phyloP scores from a whole-genome alignment of 1,284 basidiomycete genomes.

The Meripilus lineatus region DNA sequence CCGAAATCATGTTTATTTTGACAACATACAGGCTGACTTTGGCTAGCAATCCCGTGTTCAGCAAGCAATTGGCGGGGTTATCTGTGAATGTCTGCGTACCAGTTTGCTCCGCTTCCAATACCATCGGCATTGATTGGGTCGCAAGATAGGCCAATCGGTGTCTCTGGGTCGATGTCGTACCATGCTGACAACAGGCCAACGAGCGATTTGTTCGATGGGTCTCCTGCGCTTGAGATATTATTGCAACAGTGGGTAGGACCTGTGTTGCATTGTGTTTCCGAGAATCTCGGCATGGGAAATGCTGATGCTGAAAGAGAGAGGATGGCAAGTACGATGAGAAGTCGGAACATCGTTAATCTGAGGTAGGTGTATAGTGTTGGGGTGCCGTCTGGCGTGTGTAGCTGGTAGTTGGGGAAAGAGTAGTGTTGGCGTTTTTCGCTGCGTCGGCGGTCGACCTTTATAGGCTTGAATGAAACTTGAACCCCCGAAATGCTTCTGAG shows the following conservation, averaged over 20 bases:
- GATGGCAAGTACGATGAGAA: not conserved
- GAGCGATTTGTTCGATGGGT: too few species aligned
- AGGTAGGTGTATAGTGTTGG: slow-evolving; percentile 4
- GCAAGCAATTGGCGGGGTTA: too few species aligned
- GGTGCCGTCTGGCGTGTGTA: slow-evolving; percentile 7
- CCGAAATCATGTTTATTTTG: not conserved
- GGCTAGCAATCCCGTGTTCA: not conserved
- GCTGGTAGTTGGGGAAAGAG: not conserved
- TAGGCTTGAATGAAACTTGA: too few species aligned
- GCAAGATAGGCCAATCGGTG: slow-evolving; percentile 7
- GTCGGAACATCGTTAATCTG: not conserved
- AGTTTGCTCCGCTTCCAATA: slow-evolving; percentile 4
- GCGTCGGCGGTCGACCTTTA: not conserved
- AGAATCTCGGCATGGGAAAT: not conserved
- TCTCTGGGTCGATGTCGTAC: too few species aligned
- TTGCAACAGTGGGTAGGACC: slow-evolving; percentile 19
- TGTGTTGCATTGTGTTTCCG: slow-evolving; percentile 13
- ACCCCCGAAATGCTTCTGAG: too few species aligned
- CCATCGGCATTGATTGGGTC: slow-evolving; percentile 7
- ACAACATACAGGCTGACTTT: slow-evolving; percentile 1
- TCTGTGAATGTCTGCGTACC: not conserved
- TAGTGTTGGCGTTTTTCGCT: not conserved
- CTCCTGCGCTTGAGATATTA: slow-evolving; percentile 12
- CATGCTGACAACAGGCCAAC: too few species aligned
- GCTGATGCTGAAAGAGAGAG: not conserved